A percentile compares a stretch with the other conserved stretches of the same genome.
These are phyloP conservation scores for Lathyrus oleraceus DNA, from an alignment of 306 rosid genomes.

Conservation along the genomic window DNA sequence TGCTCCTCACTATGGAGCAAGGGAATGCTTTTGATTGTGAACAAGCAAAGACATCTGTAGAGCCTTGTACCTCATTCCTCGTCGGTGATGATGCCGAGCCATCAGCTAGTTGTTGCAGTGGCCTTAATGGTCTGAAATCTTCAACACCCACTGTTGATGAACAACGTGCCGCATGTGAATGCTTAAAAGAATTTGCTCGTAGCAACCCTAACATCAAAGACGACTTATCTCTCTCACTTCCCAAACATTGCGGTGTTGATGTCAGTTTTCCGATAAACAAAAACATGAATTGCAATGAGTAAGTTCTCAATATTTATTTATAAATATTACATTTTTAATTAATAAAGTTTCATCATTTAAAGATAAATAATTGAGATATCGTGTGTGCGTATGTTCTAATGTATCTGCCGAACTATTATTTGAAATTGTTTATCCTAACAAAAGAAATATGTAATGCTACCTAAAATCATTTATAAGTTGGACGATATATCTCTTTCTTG, in stretches of 20 bases:
- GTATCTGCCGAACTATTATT: no score
- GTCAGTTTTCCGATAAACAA: slow-evolving; percentile 2
- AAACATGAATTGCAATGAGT: slow-evolving; percentile 28
- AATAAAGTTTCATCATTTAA: no score
- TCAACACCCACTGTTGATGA: background rate
- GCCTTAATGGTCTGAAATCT: background rate
- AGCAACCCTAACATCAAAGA: background rate
- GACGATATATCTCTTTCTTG: no score
- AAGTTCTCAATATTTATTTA: slow-evolving; percentile 1
- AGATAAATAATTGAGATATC: no score
- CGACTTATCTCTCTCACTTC: slow-evolving; percentile 17
- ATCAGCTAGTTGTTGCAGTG: slow-evolving; percentile 10
- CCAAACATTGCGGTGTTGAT: slow-evolving; percentile 9
- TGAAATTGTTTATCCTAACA: no score
- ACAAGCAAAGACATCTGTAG: background rate
- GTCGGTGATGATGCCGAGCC: background rate
- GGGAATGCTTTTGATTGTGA: slow-evolving; percentile 26
- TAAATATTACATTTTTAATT: background rate
- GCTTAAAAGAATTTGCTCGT: slow-evolving; percentile 2
- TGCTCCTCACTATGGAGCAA: background rate
- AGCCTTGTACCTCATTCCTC: slow-evolving; percentile 9
- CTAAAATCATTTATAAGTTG: no score
- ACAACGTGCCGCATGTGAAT: slow-evolving; percentile 27
- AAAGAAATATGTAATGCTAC: no score
- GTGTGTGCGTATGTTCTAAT: no score